phyloP scores from a whole-genome alignment of 179 eudicot species.

The Patellifolia procumbens region DNA sequence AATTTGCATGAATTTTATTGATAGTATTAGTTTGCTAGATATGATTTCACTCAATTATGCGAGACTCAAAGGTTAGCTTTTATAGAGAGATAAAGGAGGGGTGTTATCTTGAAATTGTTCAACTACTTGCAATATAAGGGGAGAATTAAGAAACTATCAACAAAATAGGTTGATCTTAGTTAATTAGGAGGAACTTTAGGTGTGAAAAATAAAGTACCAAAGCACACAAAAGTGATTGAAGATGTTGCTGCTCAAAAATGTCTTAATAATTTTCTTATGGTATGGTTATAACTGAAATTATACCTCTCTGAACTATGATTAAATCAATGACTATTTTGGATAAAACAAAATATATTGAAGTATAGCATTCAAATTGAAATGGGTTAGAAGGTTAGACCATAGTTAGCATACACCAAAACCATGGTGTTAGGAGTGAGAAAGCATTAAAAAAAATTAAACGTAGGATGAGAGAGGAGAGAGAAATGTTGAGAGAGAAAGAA shows the following conservation, averaged over 20 bases:
- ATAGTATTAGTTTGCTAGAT: background rate
- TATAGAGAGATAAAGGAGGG: constrained; percentile 15
- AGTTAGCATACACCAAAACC: too few species aligned
- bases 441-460: too few species aligned
- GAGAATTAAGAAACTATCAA: background rate
- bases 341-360: too few species aligned
- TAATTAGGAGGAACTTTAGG: constrained; percentile 14
- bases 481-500: too few species aligned
- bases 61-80: constrained; percentile 2
- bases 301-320: too few species aligned
- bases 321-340: too few species aligned
- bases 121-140: constrained; percentile 24
- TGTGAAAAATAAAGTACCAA: constrained; percentile 12
- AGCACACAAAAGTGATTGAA: constrained; percentile 16
- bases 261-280: too few species aligned
- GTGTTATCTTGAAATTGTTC: constrained; percentile 25
- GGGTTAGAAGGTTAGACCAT: too few species aligned
- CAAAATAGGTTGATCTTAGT: constrained; percentile 9
- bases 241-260: constrained; percentile 10
- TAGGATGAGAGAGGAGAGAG: too few species aligned
- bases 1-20: background rate
- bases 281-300: too few species aligned
- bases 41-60: background rate
- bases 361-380: background rate
- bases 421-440: too few species aligned